Evolutionary conservation across 768 basidiomycete species (phyloP).

Genomic region (Zangia roseola): DNA sequence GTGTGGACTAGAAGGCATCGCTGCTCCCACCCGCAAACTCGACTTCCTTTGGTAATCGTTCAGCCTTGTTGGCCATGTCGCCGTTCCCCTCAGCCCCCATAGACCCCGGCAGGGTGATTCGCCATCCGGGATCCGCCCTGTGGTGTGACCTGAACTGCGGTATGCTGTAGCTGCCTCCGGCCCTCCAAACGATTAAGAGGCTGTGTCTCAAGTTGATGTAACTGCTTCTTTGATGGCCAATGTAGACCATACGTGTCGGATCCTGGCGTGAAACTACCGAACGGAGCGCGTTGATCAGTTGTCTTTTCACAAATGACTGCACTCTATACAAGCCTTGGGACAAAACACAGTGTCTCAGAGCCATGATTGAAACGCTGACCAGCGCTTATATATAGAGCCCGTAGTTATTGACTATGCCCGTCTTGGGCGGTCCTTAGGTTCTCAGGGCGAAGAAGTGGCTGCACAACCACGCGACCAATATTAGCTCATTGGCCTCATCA

Average conservation of each 20-base stretch:
- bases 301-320: constrained; percentile 2
- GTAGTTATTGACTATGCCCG: neutral
- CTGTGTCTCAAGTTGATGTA: constrained; percentile 13
- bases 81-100: constrained; percentile 19
- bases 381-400: constrained; percentile 1
- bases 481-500: neutral
- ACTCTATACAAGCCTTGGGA: neutral
- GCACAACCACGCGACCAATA: neutral
- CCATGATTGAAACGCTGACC: neutral
- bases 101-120: constrained; percentile 14
- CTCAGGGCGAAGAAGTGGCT: neutral
- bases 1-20: neutral
- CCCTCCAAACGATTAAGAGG: neutral
- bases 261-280: constrained; percentile 4
- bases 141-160: neutral
- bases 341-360: neutral
- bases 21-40: neutral
- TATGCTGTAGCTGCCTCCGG: neutral
- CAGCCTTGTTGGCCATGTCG: constrained; percentile 21
- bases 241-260: constrained; percentile 2
- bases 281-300: too few species aligned
- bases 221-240: constrained; percentile 9
- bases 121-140: constrained; percentile 13
- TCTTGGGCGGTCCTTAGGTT: neutral
- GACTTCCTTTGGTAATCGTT: constrained; percentile 13